phyloP scores from a whole-genome alignment of 768 basidiomycete species.

The Leccinellum albellum region DNA sequence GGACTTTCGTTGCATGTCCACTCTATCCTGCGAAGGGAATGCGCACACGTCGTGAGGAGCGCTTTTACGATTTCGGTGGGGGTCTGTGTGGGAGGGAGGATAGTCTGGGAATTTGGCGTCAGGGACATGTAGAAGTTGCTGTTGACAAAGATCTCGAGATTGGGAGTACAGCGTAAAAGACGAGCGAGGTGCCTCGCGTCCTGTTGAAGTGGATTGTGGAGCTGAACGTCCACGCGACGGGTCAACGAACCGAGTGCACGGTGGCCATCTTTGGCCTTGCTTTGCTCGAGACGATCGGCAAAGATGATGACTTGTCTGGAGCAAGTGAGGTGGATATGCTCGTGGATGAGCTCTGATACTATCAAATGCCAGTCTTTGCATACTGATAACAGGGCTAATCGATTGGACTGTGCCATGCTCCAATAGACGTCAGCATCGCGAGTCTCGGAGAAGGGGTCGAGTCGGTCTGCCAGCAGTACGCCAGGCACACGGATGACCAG shows the following conservation, averaged over 20 bases:
- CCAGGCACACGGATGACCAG: slow-evolving; percentile 35
- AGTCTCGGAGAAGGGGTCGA: slow-evolving; percentile 39
- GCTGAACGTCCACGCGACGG: slow-evolving; percentile 40
- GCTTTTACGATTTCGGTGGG: slow-evolving; percentile 34
- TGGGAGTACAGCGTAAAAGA: slow-evolving; percentile 40
- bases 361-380: slow-evolving; percentile 36
- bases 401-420: slow-evolving; percentile 26
- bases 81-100: slow-evolving; percentile 24
- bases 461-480: slow-evolving; percentile 30
- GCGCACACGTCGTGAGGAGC: slow-evolving; percentile 30
- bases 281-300: slow-evolving; percentile 34
- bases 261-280: slow-evolving; percentile 16
- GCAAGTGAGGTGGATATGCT: slow-evolving; percentile 39
- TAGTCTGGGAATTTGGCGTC: slow-evolving; percentile 13
- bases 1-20: slow-evolving; percentile 46
- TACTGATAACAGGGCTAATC: slow-evolving; percentile 33
- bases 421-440: slow-evolving; percentile 31
- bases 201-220: slow-evolving; percentile 30
- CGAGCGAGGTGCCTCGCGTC: slow-evolving; percentile 28
- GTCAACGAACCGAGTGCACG: slow-evolving; percentile 37
- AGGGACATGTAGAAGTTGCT: slow-evolving; percentile 33
- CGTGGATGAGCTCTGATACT: slow-evolving; percentile 37
- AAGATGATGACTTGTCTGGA: slow-evolving; percentile 33
- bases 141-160: slow-evolving; percentile 42
- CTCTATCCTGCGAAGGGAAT: slow-evolving; percentile 40